A percentile compares a stretch with the other conserved stretches of the same genome.
Conservation (phyloP, 768 basidiomycete species). For the Lactarius psammicola region DNA sequence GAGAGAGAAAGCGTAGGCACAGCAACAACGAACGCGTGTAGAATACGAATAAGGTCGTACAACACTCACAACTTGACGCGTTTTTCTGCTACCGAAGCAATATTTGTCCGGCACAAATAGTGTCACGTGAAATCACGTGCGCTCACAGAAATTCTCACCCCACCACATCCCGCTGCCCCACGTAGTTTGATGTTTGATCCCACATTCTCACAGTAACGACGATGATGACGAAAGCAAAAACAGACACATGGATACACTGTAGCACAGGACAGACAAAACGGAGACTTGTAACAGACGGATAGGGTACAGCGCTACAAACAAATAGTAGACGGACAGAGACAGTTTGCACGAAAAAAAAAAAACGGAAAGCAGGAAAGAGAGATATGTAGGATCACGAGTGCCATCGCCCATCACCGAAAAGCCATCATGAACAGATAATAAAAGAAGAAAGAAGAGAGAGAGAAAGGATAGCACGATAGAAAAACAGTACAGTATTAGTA, state of each 20-base stretch:
- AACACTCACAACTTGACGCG: neutral
- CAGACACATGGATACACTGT: neutral
- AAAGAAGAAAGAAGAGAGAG: too few species aligned
- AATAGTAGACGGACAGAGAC: neutral
- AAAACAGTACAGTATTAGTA: neutral
- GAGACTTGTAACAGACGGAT: neutral
- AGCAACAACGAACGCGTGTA: neutral
- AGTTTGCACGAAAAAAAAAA: neutral
- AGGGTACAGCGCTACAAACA: neutral
- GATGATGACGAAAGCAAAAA: neutral
- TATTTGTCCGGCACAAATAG: slow-evolving; percentile 16
- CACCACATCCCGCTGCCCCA: too few species aligned
- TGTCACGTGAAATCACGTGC: slow-evolving; percentile 2
- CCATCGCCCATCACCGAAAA: neutral
- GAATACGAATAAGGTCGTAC: neutral
- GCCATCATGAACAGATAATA: slow-evolving; percentile 7
- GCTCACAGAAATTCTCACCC: too few species aligned
- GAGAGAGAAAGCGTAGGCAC: too few species aligned
- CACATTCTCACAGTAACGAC: neutral
- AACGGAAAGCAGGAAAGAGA: neutral
- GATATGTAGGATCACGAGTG: neutral
- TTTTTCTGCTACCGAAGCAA: neutral
- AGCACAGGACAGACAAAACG: neutral
- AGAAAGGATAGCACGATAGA: neutral
- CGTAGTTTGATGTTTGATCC: too few species aligned